Evolutionary conservation across 805 yeast species (phyloP), one percentile per base, ranked within the genome.

Genomic region (Ascoidea asiatica): DNA sequence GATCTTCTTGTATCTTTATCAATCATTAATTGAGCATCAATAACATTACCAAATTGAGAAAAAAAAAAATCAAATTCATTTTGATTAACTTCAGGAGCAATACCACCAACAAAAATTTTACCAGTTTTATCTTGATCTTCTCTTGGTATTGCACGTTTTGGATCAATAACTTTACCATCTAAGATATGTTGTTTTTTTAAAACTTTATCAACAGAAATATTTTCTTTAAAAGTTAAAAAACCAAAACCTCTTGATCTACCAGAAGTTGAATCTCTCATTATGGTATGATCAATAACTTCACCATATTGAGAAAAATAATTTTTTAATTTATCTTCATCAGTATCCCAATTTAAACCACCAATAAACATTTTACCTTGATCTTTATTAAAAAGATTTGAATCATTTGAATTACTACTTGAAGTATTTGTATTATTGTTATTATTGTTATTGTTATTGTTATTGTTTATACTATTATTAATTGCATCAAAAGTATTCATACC

Each of bases 261-360:
- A 5, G 92, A 83, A 40, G 72, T 67, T 38, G 75, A 72, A 59
- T 90, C 97, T 55, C 92, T 81, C 97, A 92, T 90, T 49, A 90
- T 90, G 37, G 90, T 85, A 56, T 84, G 76, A 52, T 89, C 97
- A 38, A 77, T 60, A 44, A 90, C 89, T 51, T 82, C 90, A 53
- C 98, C 98, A 59, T 75, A 90, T 61, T 89, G 81, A 41, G 81
- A 67, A 60, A 90, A 90, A 60, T 90, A 90, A 45, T 77, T 80
- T 52, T 73, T 78, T 63, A 90, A 66, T 33, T 82, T 77, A 50
- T 88, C 95, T 57, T 90, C 97, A 13, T 89, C 80, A 15, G 98
- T 90, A 58, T 90, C 97, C 97, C 97, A 90, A 57, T 90, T 92
- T 55, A 90, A 76, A 43, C 98, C 98, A 50, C 98, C 98, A 61